A percentile compares a stretch with the other conserved stretches of the same genome.
These are phyloP conservation scores for Astrephomene gubernaculifera DNA, from an alignment of 139 green algal species.

Conservation along the genomic window DNA sequence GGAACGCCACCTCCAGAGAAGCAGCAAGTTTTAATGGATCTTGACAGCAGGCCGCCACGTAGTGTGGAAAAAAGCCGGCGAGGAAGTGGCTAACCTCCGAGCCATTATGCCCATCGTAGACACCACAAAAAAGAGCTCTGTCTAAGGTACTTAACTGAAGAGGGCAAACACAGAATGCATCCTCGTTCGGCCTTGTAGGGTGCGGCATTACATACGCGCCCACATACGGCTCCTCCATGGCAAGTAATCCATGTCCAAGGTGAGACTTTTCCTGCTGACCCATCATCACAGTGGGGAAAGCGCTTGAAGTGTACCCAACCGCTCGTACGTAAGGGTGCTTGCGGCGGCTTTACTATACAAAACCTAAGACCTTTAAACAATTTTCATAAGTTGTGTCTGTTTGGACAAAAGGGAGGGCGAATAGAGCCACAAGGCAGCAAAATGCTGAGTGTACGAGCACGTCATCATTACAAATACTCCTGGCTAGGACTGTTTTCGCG, in stretches of 20 bases:
- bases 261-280: not conserved
- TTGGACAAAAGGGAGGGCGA: too few relatives aligned
- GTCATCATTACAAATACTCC: too few relatives aligned
- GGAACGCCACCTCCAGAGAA: not conserved
- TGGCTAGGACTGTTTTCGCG: too few relatives aligned
- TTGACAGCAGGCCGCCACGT: not conserved
- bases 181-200: constrained; percentile 22
- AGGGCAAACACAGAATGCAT: not conserved
- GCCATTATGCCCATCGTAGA: constrained; percentile 20
- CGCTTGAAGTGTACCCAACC: too few relatives aligned
- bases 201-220: constrained; percentile 16
- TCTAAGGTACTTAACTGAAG: not conserved
- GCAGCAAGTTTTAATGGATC: not conserved
- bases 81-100: constrained; percentile 2
- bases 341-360: not conserved
- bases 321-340: too few relatives aligned
- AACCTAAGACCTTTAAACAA: not conserved
- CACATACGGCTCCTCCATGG: not conserved
- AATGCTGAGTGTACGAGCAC: too few relatives aligned
- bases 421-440: too few relatives aligned
- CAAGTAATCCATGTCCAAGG: not conserved
- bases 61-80: not conserved
- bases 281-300: not conserved
- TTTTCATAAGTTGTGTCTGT: not conserved
- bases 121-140: constrained; percentile 3